Evolutionary conservation across 805 yeast species (phyloP).

Genomic region (Candida ovalis): DNA sequence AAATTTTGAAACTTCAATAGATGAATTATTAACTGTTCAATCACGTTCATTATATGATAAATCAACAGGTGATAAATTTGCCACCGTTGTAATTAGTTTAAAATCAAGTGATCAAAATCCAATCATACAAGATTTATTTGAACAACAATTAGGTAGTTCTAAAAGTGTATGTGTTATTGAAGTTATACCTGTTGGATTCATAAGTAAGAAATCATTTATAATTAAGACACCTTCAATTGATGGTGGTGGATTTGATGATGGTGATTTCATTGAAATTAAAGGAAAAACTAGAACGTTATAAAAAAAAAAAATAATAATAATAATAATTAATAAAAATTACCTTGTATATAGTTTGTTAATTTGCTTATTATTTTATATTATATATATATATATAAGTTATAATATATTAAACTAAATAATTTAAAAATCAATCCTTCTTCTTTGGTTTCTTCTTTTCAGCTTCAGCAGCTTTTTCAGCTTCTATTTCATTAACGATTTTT

Average conservation of each 20-base stretch:
- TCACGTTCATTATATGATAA: constrained; percentile 27
- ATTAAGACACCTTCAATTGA: constrained; percentile 23
- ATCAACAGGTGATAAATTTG: constrained; percentile 22
- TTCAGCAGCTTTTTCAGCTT: constrained; percentile 81
- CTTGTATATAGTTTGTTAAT: not conserved
- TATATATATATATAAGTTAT: constrained; percentile 1
- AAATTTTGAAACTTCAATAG: constrained; percentile 21
- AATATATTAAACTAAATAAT: not conserved
- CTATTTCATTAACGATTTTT: constrained; percentile 73
- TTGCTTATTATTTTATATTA: not conserved
- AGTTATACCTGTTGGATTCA: constrained; percentile 20
- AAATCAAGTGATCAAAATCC: constrained; percentile 16
- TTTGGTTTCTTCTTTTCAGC: constrained; percentile 66
- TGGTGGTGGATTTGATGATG: constrained; percentile 10
- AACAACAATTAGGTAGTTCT: constrained; percentile 24
- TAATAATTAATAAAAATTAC: not conserved
- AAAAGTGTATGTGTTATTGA: constrained; percentile 26
- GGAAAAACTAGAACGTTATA: constrained; percentile 26
- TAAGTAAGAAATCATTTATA: constrained; percentile 18
- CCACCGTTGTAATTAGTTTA: constrained; percentile 21
- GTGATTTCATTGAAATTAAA: constrained; percentile 26
- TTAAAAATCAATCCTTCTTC: constrained; percentile 17
- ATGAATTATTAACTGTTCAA: constrained; percentile 25
- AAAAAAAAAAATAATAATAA: not conserved
- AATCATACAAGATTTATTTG: constrained; percentile 16